Evolutionary conservation across 208 protist genomes (phyloP).

Genomic region (Wallacemonas rigidus): DNA sequence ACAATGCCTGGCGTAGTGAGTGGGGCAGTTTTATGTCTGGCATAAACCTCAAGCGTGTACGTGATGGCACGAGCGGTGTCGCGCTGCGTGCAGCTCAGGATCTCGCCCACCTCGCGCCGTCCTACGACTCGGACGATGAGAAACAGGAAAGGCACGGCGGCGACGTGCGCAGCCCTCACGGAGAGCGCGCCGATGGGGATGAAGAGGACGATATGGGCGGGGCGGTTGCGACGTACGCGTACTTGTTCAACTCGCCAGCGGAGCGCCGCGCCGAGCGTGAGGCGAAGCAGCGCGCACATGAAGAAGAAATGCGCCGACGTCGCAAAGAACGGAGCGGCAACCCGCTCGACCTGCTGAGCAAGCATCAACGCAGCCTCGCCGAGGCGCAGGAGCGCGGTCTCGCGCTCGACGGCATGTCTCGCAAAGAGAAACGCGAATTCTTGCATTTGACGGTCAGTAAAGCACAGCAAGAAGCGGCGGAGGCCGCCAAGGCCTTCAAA

Average conservation of each 20-base stretch:
- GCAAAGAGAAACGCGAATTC: conserved; percentile 76
- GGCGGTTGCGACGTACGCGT: conserved; percentile 53
- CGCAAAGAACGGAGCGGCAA: conserved; percentile 22
- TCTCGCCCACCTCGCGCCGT: conserved; percentile 38
- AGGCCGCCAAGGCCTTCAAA: conserved; percentile 51
- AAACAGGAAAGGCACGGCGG: conserved; percentile 10
- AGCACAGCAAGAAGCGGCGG: conserved; percentile 46
- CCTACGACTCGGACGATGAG: conserved; percentile 13
- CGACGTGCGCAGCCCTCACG: background rate
- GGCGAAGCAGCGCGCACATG: conserved; percentile 23
- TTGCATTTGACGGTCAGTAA: conserved; percentile 72
- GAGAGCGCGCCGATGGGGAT: conserved; percentile 9
- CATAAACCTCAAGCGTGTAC: conserved; percentile 70
- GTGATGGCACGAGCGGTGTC: conserved; percentile 63
- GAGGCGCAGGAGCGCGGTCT: conserved; percentile 71
- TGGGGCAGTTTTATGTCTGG: conserved; percentile 88
- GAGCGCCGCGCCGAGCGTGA: conserved; percentile 69
- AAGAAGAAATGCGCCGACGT: conserved; percentile 26
- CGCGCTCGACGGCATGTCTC: conserved; percentile 81
- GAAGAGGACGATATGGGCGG: conserved; percentile 31
- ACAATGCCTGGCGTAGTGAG: conserved; percentile 80
- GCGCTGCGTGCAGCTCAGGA: conserved; percentile 55
- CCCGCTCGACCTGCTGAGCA: conserved; percentile 60
- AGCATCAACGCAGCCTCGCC: conserved; percentile 67
- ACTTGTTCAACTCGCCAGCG: conserved; percentile 83